Conservation (phyloP, 352 stramenopile genomes). For the Globisporangium radiosum region DNA sequence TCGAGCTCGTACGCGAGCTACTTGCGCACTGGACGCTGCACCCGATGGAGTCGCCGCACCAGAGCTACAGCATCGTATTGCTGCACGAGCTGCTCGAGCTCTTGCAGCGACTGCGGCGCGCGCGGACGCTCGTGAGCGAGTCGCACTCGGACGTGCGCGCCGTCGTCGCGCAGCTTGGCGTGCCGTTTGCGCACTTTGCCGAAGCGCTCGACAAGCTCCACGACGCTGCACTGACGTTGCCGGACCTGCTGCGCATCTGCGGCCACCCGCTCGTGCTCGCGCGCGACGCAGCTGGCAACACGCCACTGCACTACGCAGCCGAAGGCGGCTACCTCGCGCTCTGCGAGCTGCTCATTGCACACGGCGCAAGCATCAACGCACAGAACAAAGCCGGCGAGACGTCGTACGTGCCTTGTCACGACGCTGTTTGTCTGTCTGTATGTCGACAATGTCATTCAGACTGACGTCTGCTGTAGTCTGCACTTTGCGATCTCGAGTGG, state of each 20-base stretch:
- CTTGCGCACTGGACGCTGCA: conserved; percentile 50
- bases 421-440: not conserved
- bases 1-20: conserved; percentile 50
- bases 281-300: conserved; percentile 61
- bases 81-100: conserved; percentile 39
- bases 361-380: conserved; percentile 68
- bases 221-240: conserved; percentile 40
- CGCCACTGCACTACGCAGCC: conserved; percentile 67
- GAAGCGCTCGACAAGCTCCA: conserved; percentile 61
- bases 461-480: conserved; percentile 23
- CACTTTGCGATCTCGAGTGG: conserved; percentile 80
- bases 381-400: conserved; percentile 78
- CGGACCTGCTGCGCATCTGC: conserved; percentile 63
- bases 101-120: conserved; percentile 41
- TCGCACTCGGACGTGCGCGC: conserved; percentile 46
- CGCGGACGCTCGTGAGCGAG: conserved; percentile 51
- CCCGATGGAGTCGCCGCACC: conserved; percentile 52
- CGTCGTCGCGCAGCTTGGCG: conserved; percentile 43
- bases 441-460: no score
- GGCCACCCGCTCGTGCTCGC: conserved; percentile 61
- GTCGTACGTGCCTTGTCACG: conserved; percentile 29
- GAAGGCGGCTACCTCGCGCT: conserved; percentile 68
- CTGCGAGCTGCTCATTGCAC: conserved; percentile 49
- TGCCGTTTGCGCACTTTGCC: conserved; percentile 55
- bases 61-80: conserved; percentile 57